Base-by-base conservation (phyloP, 768 basidiomycete genomes). In the Russula foetens region DNA sequence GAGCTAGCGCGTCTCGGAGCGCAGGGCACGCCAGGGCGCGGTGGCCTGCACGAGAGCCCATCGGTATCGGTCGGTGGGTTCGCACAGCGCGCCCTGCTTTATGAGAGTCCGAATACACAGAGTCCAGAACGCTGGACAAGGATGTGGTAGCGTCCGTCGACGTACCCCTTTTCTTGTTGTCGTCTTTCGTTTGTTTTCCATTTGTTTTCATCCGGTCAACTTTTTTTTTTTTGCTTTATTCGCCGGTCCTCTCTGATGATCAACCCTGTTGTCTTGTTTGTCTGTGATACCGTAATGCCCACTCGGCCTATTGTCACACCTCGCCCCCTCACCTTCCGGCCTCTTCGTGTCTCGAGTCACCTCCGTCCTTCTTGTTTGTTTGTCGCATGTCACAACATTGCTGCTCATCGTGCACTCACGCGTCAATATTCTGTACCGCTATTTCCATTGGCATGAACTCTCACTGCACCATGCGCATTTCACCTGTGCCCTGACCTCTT, bases 71-170 rank as follows among this genome's bases (percentile, higher is more conserved):
- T n/a, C n/a, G n/a, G n/a, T 0, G 86, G 88, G 1, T 91, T 82
- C 70, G 89, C 84, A 60, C 66, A 64, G 78, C 75, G 76, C 29
- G 77, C 79, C 38, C 67, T 86, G 63, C 67, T 90, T 66, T 91
- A 89, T 65, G 84, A 88, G 63, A 90, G 88, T 69, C 89, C 89
- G n/a, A 84, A 80, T 50, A 62, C 78, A 61, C 67, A 77, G 35
- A 84, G 83, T 66, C 84, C 85, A 1, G 79, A 78, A 21, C 78
- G 79, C 67, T 79, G 79, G 69, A 72, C 75, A 35, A 63, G 67
- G 7, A 65, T 63, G 47, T 72, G 69, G 69, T 71, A 62, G 58
- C 47, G 33, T n/a, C n/a, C n/a, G n/a, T n/a, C n/a, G n/a, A n/a
- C n/a, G n/a, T n/a, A n/a, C 23, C 39, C 14, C 14, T 4, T 29